Evolutionary conservation across 441 rosid genomes (phyloP), one percentile per base, ranked within the genome.

Genomic region (Breynia disticha): DNA sequence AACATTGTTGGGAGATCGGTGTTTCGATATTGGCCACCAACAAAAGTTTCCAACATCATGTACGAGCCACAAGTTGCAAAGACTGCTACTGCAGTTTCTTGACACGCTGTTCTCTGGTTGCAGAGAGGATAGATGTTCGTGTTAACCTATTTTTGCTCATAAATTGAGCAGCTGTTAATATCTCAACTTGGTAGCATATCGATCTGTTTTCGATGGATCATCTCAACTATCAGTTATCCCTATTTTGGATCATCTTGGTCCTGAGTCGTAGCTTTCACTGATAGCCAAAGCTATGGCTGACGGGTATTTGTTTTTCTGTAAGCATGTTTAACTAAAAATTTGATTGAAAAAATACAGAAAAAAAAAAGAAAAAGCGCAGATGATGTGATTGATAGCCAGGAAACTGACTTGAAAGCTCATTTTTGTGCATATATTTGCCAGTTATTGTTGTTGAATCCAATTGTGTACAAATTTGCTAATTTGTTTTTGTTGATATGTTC

Each of bases 1-100:
- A 86, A 88, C 64, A 88, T 91, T 16, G 75, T 86, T n/a, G 98
- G 98, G 55, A 79, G 91, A 72, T 91, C 97, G 11, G 79, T 88
- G 52, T 72, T 88, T 18, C 91, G 95, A 28, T 86, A 88, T 57
- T 88, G 98, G 98, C 97, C 98, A 21, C 98, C 87, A 16, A 63
- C 90, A 66, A 87, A 67, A 75, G 90, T 83, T 42, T 87, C 93
- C 14, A 80, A 79, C 70, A 78, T 68, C 15, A 48, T 81, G 35
- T 63, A 66, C 58, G 78, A 74, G 41, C 64, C 73, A 48, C 58
- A 28, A 46, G 61, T 16, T 19, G 68, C 17, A 60, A 75, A 60
- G 60, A 68, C 57, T 35, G 57, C 67, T 52, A 60, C 71, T 48
- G 76, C 62, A 42, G 59, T 77, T 61, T 79, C 82, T 8, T 87